Percentiles rank a stretch among this genome's conserved stretches.
Conservation (phyloP, 1,284 basidiomycete genomes). For the Pseudozyma thailandica region DNA sequence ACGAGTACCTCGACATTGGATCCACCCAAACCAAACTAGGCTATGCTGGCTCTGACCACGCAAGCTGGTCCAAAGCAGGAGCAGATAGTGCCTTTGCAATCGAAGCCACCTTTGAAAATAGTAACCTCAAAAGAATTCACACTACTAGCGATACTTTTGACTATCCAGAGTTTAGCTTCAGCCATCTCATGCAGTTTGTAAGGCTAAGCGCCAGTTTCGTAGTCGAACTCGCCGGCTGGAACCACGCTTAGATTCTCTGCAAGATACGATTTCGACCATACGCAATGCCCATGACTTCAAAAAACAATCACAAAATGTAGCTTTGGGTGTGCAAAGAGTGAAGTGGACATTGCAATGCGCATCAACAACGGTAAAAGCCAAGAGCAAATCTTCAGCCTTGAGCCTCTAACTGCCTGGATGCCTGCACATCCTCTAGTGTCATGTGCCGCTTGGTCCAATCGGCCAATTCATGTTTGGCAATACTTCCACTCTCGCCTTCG, state of each 20-base stretch:
- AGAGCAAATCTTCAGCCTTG: constrained; percentile 19
- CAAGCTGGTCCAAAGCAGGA: constrained; percentile 68
- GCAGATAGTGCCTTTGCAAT: constrained; percentile 68
- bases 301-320: too few relatives aligned
- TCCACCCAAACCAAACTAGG: constrained; percentile 77
- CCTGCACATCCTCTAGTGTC: constrained; percentile 36
- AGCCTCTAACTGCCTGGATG: constrained; percentile 21
- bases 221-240: constrained; percentile 63
- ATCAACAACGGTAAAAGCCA: too few relatives aligned
- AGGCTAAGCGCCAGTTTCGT: constrained; percentile 56
- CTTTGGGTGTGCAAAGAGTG: too few relatives aligned
- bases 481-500: constrained; percentile 54
- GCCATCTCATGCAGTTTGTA: constrained; percentile 63
- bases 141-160: constrained; percentile 49
- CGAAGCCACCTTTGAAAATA: constrained; percentile 59
- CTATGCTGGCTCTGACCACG: constrained; percentile 88
- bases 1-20: constrained; percentile 73
- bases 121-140: constrained; percentile 60
- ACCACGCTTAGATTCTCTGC: neutral
- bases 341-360: neutral
- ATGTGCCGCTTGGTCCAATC: constrained; percentile 47
- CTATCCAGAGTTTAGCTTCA: constrained; percentile 58
- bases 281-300: too few relatives aligned
- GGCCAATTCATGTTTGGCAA: constrained; percentile 50
- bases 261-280: too few relatives aligned